Conservation (phyloP, 257 asterid genomes). For the Fraxinus americana region DNA sequence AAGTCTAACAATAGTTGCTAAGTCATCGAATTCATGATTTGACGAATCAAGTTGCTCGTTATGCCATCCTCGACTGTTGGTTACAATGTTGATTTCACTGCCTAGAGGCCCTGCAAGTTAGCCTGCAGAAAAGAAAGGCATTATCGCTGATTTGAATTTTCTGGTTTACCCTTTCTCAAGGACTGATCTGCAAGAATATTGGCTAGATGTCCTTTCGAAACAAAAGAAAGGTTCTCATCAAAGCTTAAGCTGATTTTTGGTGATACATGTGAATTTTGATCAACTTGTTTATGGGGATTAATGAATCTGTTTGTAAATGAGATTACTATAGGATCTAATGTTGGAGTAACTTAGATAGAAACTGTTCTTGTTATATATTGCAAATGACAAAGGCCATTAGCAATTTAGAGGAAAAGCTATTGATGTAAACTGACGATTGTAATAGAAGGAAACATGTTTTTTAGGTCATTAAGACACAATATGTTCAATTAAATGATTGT, state of each 20-base stretch:
- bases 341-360: neutral
- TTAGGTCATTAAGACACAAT: constrained; percentile 13
- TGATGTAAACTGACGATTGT: neutral
- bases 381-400: neutral
- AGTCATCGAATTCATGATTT: neutral
- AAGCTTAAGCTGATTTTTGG: neutral
- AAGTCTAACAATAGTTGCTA: neutral
- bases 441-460: neutral
- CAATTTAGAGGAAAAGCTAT: neutral
- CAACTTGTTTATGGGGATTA: neutral
- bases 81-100: neutral
- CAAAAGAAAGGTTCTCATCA: constrained; percentile 3
- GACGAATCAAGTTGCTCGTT: neutral
- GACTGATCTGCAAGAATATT: neutral
- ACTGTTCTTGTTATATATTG: neutral
- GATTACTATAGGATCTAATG: no score
- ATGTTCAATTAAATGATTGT: neutral
- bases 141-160: neutral
- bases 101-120: neutral
- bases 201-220: neutral
- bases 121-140: neutral
- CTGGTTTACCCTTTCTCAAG: neutral
- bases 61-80: neutral
- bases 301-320: neutral
- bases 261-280: neutral